Evolutionary conservation across 495 filamentous ascomycete species (phyloP), one percentile per base, ranked within the genome.

Genomic region (Penicillium turbatum): DNA sequence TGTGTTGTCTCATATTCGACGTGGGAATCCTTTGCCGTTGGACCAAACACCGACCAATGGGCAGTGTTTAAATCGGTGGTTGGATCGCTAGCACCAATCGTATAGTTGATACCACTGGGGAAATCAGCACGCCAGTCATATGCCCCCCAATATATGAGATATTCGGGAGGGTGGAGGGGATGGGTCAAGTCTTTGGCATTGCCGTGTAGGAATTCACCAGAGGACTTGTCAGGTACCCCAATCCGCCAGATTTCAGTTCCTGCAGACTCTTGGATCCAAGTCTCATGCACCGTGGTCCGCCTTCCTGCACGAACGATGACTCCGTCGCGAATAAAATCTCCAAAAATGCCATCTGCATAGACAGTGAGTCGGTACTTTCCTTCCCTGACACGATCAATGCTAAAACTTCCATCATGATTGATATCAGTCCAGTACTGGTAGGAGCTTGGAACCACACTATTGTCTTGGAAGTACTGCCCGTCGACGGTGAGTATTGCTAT

Each of bases 381-480:
- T 7, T 65, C 69, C 43, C 71, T 77, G 24, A 83, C 74, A 13
- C 71, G 69, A 6, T 72, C 67, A 31, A 85, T 78, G 1, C 43
- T 58, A 44, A 78, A 80, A 5, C 54, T 55, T 1, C 81, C 79
- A n/a, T 60, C 65, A 5, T 63, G 35, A 21, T 69, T 65, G 19
- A 84, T 72, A 15, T 82, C 75, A 1, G 68, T 68, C 82, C 80
- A 83, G 61, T 84, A 83, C 59, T 84, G 81, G 46, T 79, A 77
- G 3, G 78, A 72, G 3, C 58, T 59, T 2, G 71, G 48, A 30
- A 79, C 75, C 7, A 72, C 67, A 2, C 70, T 75, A 51, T 83
- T 84, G 41, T 83, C 81, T 60, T 85, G 79, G 61, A 81, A 81
- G 50, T 79, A 77, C 10, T 78, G 66, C 1, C 74, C 72, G 44